Conservation (phyloP, 208 protist genomes). For the Acanthamoeba culbertsoni region DNA sequence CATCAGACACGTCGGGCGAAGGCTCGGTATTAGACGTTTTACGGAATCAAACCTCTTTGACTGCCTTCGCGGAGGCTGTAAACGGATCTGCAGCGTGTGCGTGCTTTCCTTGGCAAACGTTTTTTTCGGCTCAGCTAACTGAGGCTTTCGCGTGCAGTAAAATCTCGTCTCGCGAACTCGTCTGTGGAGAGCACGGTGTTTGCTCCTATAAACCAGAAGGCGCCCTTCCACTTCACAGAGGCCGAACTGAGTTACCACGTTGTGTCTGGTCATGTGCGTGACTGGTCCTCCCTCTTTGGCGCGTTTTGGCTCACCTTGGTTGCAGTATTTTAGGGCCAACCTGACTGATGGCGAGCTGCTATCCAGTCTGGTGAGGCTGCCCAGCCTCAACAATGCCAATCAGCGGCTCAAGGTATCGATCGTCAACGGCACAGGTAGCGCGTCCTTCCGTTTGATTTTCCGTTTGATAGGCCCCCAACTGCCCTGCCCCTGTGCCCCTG, state of each 20-base stretch:
- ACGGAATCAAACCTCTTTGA: too few species aligned
- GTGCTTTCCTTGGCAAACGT: neutral
- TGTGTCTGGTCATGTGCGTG: neutral
- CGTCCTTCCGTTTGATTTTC: neutral
- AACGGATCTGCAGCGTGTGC: too few species aligned
- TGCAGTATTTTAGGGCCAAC: neutral
- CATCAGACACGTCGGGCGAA: too few species aligned
- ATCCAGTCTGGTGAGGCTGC: neutral
- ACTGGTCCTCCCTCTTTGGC: neutral
- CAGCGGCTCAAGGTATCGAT: neutral
- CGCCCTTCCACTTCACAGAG: neutral
- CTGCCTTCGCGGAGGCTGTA: too few species aligned
- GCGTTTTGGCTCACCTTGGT: neutral
- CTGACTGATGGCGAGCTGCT: neutral
- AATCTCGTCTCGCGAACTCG: neutral
- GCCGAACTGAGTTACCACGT: neutral
- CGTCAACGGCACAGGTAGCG: neutral
- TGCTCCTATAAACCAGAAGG: neutral
- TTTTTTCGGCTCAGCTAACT: neutral
- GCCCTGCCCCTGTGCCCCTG: neutral
- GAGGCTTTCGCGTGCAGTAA: neutral
- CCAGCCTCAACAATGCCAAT: neutral
- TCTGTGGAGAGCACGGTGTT: neutral
- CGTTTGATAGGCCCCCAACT: neutral
- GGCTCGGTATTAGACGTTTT: too few species aligned